Conservation (phyloP, 2,329 filamentous ascomycete species). For the Fusarium camptoceras region DNA sequence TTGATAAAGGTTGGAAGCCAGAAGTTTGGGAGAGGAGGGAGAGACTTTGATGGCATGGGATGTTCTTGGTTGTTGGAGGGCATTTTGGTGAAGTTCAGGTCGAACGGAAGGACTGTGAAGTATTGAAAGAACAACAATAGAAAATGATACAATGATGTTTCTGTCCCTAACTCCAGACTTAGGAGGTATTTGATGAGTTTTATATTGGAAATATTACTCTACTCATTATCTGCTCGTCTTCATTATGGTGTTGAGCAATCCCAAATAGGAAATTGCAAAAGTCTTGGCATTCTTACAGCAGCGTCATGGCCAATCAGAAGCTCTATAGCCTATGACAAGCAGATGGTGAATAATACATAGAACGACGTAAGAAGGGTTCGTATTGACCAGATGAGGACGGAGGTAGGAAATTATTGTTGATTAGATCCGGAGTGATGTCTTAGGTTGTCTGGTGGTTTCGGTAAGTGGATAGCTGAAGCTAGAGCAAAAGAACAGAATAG, state of each 20-base stretch:
- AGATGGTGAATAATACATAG: background rate
- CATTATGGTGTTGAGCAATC: background rate
- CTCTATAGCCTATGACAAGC: background rate
- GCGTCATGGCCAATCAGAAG: constrained; percentile 28
- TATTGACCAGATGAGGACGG: background rate
- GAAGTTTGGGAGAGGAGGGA: constrained; percentile 23
- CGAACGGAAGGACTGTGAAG: background rate
- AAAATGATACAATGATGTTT: background rate
- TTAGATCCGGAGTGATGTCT: background rate
- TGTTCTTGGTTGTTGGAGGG: background rate
- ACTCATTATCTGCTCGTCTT: background rate
- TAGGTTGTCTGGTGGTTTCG: background rate
- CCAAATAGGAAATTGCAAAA: constrained; percentile 34
- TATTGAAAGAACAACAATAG: background rate
- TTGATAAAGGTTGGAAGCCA: constrained; percentile 28
- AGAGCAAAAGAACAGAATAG: background rate
- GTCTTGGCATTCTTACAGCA: constrained; percentile 29
- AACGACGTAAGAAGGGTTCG: fast-evolving
- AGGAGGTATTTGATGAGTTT: background rate
- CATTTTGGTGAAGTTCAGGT: constrained; percentile 15
- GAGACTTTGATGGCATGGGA: constrained; percentile 16
- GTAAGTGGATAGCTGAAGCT: background rate
- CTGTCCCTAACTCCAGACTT: background rate
- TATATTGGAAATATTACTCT: constrained; percentile 3
- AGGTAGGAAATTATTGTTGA: background rate